Percentiles rank a stretch among this genome's conserved stretches.
Evolutionary conservation across 2,329 filamentous ascomycete genomes (phyloP).

Genomic region (Fonsecaea pedrosoi): DNA sequence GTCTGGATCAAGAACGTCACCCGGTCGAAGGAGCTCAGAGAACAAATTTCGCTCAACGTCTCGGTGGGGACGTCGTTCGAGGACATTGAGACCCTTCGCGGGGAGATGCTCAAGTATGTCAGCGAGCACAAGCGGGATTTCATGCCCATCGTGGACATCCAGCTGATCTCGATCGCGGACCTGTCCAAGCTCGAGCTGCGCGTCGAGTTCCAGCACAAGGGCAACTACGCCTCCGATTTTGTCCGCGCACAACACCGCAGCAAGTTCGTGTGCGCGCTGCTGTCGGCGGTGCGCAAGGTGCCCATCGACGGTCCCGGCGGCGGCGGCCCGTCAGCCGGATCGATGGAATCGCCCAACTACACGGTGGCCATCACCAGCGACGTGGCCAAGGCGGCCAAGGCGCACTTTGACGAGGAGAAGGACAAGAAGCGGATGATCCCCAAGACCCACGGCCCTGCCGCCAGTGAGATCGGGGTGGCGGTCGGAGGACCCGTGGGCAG

Average conservation of each 20-base stretch:
- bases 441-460: conserved; percentile 8
- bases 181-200: conserved; percentile 44
- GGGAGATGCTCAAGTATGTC: conserved; percentile 44
- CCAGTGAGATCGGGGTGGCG: conserved; percentile 15
- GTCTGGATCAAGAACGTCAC: conserved; percentile 49
- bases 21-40: conserved; percentile 47
- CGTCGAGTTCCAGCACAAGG: conserved; percentile 46
- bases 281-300: conserved; percentile 33
- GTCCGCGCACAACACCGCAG: conserved; percentile 29
- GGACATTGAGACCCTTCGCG: conserved; percentile 43
- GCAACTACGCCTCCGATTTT: conserved; percentile 11
- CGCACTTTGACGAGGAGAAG: conserved; percentile 22
- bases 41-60: conserved; percentile 43
- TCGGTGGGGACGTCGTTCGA: conserved; percentile 42
- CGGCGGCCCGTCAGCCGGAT: conserved; percentile 14
- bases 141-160: conserved; percentile 44
- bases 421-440: conserved; percentile 29
- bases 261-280: conserved; percentile 35
- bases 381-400: conserved; percentile 19
- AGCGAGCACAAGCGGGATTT: conserved; percentile 48
- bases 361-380: conserved; percentile 29
- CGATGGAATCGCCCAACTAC: conserved; percentile 26
- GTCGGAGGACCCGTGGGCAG: conserved; percentile 17
- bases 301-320: conserved; percentile 31
- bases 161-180: conserved; percentile 43